Conservation (phyloP, 1,139 yeast species). For the Casaregolazyma suthepensis region DNA sequence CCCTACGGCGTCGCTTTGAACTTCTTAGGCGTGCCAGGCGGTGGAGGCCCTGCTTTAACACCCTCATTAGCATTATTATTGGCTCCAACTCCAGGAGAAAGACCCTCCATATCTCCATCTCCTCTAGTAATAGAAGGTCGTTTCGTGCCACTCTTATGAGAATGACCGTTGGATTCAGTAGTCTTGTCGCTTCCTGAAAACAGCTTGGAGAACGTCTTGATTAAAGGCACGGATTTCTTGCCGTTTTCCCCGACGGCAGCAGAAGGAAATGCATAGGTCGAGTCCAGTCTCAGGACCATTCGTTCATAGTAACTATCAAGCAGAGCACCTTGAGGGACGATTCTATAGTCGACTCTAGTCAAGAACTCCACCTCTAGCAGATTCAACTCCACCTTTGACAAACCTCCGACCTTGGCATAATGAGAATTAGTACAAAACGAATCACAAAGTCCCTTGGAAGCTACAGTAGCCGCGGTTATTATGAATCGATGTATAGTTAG, state of each 20-base stretch:
- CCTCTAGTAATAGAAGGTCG: background rate
- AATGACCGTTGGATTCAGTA: background rate
- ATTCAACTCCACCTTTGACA: slow-evolving; percentile 77
- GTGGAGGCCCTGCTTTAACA: background rate
- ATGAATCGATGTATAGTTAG: slow-evolving; percentile 90
- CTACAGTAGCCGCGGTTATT: slow-evolving; percentile 84
- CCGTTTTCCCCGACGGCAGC: background rate
- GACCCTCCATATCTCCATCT: background rate
- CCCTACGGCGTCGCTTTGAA: slow-evolving; percentile 6
- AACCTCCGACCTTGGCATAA: slow-evolving; percentile 95
- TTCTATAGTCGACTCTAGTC: slow-evolving; percentile 70
- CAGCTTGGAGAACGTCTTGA: slow-evolving; percentile 5
- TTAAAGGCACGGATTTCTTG: slow-evolving; percentile 2
- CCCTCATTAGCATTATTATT: background rate
- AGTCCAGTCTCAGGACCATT: slow-evolving; percentile 26
- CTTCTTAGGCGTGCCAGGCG: slow-evolving; percentile 7
- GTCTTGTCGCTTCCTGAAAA: slow-evolving; percentile 1
- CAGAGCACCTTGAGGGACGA: slow-evolving; percentile 44
- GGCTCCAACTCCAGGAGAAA: background rate
- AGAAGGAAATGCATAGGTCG: slow-evolving; percentile 18
- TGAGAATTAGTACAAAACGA: slow-evolving; percentile 90
- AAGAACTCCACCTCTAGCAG: slow-evolving; percentile 84
- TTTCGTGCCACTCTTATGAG: background rate
- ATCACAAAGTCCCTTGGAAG: slow-evolving; percentile 89
- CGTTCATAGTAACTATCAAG: slow-evolving; percentile 36